Evolutionary conservation across 176 grass and related monocot genomes (phyloP).

Genomic region (Phoenix dactylifera): DNA sequence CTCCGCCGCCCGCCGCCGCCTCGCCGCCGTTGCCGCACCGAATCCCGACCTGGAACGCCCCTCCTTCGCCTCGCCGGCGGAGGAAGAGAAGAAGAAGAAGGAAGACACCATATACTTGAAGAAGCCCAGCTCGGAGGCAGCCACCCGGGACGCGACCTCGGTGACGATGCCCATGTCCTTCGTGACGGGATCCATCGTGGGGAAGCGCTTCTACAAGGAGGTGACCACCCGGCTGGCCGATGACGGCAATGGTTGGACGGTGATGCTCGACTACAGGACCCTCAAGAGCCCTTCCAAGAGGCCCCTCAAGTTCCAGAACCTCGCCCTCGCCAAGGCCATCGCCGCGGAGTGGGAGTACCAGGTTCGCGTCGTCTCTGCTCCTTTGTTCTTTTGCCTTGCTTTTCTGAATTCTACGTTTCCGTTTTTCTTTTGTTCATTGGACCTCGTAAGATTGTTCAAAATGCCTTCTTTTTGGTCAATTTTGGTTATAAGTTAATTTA

Average conservation of each 20-base stretch:
- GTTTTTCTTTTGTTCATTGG: no score
- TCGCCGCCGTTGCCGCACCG: slow-evolving; percentile 24
- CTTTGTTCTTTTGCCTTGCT: neutral
- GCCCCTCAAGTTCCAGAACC: slow-evolving; percentile 61
- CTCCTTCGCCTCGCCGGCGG: neutral
- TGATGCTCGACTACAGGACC: slow-evolving; percentile 99
- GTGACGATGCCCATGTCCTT: slow-evolving; percentile 86
- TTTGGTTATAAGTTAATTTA: no score
- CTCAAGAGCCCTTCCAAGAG: slow-evolving; percentile 85
- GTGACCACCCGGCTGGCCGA: slow-evolving; percentile 66
- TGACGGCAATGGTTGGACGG: slow-evolving; percentile 94
- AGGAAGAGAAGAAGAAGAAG: neutral
- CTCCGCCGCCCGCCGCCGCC: slow-evolving; percentile 21
- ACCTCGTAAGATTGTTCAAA: no score
- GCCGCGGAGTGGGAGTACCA: slow-evolving; percentile 98
- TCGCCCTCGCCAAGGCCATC: slow-evolving; percentile 60
- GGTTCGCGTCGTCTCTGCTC: slow-evolving; percentile 25
- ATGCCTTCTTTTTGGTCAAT: no score
- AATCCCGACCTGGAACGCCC: neutral
- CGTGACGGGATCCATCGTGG: slow-evolving; percentile 93
- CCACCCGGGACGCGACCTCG: slow-evolving; percentile 68
- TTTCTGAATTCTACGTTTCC: no score
- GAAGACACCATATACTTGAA: slow-evolving; percentile 49
- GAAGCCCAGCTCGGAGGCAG: slow-evolving; percentile 19
- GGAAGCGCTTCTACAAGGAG: slow-evolving; percentile 85